A percentile compares a stretch with the other conserved stretches of the same genome.
phyloP scores from a whole-genome alignment of 495 filamentous ascomycete genomes.

The Penicillium goetzii region DNA sequence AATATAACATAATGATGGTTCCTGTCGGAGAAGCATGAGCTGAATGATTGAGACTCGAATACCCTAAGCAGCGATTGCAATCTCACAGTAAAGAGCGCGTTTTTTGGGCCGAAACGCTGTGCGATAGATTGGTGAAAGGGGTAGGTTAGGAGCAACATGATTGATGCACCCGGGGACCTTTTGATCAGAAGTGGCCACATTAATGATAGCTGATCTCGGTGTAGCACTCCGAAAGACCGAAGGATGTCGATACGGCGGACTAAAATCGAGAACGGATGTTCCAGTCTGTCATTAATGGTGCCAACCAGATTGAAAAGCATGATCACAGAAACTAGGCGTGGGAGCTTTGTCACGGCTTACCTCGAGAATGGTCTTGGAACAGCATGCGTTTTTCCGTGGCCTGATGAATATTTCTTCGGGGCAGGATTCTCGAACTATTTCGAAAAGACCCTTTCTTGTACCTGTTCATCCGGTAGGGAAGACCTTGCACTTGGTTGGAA shows the following conservation, averaged over 20 bases:
- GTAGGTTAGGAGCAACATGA: not conserved
- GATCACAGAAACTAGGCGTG: not conserved
- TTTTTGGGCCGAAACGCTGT: conserved; percentile 3
- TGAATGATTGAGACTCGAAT: not conserved
- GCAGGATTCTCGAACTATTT: not conserved
- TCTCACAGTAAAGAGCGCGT: conserved; percentile 1
- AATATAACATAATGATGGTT: not conserved
- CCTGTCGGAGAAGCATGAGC: conserved; percentile 3
- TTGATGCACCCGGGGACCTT: not conserved
- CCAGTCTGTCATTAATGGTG: not conserved
- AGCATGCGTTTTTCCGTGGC: not conserved
- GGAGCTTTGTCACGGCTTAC: not conserved
- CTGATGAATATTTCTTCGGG: not conserved
- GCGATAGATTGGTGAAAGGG: conserved; percentile 2
- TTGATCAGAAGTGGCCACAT: conserved; percentile 1
- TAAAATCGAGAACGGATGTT: conserved; percentile 3
- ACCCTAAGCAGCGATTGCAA: conserved; percentile 3
- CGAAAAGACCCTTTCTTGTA: not conserved
- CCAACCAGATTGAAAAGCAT: not conserved
- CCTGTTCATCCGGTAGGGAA: not conserved
- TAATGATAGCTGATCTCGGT: no score
- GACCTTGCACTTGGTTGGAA: conserved; percentile 1
- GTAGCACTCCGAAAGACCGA: not conserved
- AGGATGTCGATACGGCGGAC: not conserved
- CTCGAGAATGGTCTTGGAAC: conserved; percentile 1